These are phyloP conservation scores for Onygena corvina DNA, from an alignment of 2,329 filamentous ascomycete species.

Conservation along the genomic window DNA sequence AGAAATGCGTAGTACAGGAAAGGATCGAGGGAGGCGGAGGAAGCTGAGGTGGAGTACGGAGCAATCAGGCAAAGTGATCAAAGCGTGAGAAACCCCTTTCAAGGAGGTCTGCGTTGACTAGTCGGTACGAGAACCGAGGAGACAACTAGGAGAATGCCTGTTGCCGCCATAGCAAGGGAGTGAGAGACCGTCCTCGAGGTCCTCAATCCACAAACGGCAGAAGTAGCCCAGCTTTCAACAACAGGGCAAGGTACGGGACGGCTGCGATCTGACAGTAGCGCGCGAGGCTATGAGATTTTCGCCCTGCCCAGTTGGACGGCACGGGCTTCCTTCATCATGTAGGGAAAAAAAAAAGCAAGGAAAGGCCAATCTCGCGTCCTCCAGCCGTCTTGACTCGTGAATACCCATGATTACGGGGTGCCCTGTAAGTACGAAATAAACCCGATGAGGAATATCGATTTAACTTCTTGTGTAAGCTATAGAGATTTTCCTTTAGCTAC, in stretches of 20 bases:
- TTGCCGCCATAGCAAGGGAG: no score
- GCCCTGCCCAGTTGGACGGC: neutral
- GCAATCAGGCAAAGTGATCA: neutral
- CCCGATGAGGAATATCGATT: neutral
- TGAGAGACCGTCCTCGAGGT: no score
- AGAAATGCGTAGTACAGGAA: neutral
- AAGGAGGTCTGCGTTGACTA: no score
- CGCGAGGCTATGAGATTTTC: neutral
- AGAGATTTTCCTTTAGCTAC: neutral
- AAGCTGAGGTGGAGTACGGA: neutral
- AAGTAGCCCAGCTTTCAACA: neutral
- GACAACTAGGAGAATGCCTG: no score
- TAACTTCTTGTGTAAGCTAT: neutral
- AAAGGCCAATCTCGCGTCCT: neutral
- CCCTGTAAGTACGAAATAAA: neutral
- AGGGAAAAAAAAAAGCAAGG: neutral
- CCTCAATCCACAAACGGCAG: neutral
- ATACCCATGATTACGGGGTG: neutral
- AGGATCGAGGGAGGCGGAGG: neutral
- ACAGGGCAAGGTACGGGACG: neutral
- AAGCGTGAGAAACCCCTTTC: no score
- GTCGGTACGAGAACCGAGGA: no score
- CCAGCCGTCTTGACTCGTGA: neutral
- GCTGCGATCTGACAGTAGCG: slow-evolving; percentile 1
- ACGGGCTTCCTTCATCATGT: neutral